phyloP scores from a whole-genome alignment of 2,329 filamentous ascomycete species.

The Sphaerostilbella broomeana region DNA sequence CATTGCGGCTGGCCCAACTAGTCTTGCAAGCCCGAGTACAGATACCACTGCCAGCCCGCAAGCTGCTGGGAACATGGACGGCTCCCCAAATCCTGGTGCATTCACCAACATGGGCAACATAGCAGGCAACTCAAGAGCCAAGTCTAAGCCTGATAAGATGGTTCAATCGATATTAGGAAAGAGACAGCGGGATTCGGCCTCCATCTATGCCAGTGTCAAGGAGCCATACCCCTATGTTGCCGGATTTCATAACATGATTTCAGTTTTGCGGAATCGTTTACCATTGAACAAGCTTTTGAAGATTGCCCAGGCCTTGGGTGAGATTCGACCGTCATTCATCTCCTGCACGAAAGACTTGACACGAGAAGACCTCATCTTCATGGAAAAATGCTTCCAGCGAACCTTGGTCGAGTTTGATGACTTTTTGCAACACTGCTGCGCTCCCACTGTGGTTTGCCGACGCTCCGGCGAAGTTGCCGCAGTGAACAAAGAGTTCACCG shows the following conservation, averaged over 20 bases:
- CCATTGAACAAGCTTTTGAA: slow-evolving; percentile 68
- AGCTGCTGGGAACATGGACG: slow-evolving; percentile 47
- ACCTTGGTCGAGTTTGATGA: slow-evolving; percentile 91
- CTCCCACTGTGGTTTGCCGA: slow-evolving; percentile 85
- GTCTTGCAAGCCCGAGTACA: slow-evolving; percentile 57
- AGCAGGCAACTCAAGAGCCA: slow-evolving; percentile 30
- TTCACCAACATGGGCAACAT: slow-evolving; percentile 24
- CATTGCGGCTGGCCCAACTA: slow-evolving; percentile 56
- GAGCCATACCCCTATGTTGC: slow-evolving; percentile 87
- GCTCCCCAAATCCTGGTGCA: slow-evolving; percentile 35
- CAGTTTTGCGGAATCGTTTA: slow-evolving; percentile 72
- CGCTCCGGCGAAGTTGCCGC: slow-evolving; percentile 92
- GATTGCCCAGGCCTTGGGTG: slow-evolving; percentile 81
- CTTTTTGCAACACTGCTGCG: slow-evolving; percentile 80
- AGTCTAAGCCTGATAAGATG: slow-evolving; percentile 37
- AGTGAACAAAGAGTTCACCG: slow-evolving; percentile 94
- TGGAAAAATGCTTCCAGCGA: slow-evolving; percentile 95
- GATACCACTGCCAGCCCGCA: slow-evolving; percentile 57
- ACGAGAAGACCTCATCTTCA: slow-evolving; percentile 84
- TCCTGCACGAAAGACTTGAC: slow-evolving; percentile 86
- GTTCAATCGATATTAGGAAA: slow-evolving; percentile 51
- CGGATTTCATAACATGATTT: slow-evolving; percentile 83
- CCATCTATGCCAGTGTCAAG: slow-evolving; percentile 82
- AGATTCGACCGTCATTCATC: slow-evolving; percentile 88
- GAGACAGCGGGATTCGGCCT: slow-evolving; percentile 65